Conservation (phyloP, 2,329 filamentous ascomycete species). For the Talaromyces atroroseus region DNA sequence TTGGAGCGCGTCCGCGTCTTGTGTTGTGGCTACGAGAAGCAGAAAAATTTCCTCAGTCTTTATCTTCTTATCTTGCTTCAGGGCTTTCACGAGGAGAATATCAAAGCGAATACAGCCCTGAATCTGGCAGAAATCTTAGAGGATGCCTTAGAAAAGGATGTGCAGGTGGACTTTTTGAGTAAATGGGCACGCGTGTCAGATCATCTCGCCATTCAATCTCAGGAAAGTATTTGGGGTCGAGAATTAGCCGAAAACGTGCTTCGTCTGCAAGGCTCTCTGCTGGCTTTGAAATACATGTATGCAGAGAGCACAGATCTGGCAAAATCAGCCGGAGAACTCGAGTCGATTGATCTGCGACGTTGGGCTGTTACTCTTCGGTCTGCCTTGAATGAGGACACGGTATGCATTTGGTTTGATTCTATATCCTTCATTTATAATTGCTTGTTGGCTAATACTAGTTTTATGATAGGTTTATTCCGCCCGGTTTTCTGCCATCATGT, state of each 20-base stretch:
- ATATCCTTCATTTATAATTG: not conserved
- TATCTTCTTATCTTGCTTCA: constrained; percentile 28
- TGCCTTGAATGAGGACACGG: constrained; percentile 38
- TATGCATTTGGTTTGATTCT: constrained; percentile 18
- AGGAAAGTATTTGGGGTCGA: constrained; percentile 28
- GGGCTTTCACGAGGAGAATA: constrained; percentile 18
- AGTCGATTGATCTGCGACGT: constrained; percentile 21
- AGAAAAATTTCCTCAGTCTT: constrained; percentile 21
- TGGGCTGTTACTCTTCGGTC: constrained; percentile 33
- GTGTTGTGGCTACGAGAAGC: constrained; percentile 20
- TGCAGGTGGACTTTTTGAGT: constrained; percentile 20
- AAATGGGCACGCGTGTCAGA: constrained; percentile 24
- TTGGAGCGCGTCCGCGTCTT: constrained; percentile 26
- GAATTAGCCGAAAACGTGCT: constrained; percentile 33
- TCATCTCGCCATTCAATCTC: constrained; percentile 21
- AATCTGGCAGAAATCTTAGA: constrained; percentile 32
- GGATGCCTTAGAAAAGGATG: constrained; percentile 18
- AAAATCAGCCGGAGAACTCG: constrained; percentile 13
- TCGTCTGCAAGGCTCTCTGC: constrained; percentile 33
- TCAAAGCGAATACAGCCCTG: constrained; percentile 26
- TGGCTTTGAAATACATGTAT: constrained; percentile 22
- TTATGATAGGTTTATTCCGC: constrained; percentile 34
- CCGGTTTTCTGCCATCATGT: constrained; percentile 32
- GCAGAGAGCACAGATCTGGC: constrained; percentile 11
- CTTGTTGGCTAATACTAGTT: not conserved